phyloP scores from a whole-genome alignment of 169 alveolate genomes.

The Plasmodium malariae region DNA sequence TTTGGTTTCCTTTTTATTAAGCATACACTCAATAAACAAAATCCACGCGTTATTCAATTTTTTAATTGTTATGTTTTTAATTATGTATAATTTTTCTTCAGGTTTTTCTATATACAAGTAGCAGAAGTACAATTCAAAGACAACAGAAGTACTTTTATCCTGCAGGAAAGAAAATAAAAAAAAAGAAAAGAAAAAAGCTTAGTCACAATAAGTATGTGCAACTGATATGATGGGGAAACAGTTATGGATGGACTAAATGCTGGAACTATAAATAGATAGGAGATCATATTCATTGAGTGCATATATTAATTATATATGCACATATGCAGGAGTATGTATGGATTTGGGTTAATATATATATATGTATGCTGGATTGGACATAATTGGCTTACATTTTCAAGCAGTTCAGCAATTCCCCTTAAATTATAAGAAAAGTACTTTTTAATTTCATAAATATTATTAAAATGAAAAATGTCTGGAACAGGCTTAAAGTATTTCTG shows the following conservation, averaged over 20 bases:
- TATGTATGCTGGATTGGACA: not conserved
- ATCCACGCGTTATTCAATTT: not conserved
- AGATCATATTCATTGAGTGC: too few species aligned
- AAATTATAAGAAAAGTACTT: slow-evolving; percentile 22
- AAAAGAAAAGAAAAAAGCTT: not conserved
- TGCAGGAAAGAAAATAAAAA: not conserved
- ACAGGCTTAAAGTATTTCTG: slow-evolving; percentile 30
- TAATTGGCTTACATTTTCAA: slow-evolving; percentile 23
- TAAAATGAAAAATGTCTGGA: slow-evolving; percentile 31
- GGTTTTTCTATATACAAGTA: slow-evolving; percentile 23
- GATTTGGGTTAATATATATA: too few species aligned
- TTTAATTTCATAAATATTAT: slow-evolving; percentile 39
- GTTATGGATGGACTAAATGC: too few species aligned
- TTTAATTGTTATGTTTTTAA: slow-evolving; percentile 16
- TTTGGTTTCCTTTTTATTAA: slow-evolving; percentile 16
- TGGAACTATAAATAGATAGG: too few species aligned
- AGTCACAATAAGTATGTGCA: not conserved
- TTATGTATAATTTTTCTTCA: slow-evolving; percentile 22
- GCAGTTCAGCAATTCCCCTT: slow-evolving; percentile 23
- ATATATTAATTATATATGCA: too few species aligned
- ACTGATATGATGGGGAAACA: not conserved
- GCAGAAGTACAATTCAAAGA: slow-evolving; percentile 44
- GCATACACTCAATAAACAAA: not conserved
- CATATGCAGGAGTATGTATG: too few species aligned
- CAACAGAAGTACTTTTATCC: slow-evolving; percentile 17